Base-by-base conservation (phyloP, 805 yeast genomes). In the Yamadazyma takamatsuzukensis region DNA sequence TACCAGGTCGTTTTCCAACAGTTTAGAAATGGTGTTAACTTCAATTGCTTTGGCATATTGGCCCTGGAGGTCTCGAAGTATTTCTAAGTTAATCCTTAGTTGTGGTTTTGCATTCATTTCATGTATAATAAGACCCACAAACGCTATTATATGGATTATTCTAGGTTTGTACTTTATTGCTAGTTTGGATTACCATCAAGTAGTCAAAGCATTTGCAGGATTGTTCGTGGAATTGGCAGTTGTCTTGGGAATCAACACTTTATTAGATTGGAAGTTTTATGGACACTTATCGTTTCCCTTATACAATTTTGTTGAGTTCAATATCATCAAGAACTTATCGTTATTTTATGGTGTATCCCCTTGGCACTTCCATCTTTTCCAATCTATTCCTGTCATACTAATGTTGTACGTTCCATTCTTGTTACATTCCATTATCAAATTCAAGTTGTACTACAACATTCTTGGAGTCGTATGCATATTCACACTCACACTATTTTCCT, bases 1-100 rank as follows among this genome's bases (percentile, higher is more conserved):
- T 24, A 80, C 95, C 1, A 70, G 99, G 41, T 78, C 96, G 1
- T 93, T 93, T 51, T 77, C 94, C 32, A 93, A 90, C 49, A 76
- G 83, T 13, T 64, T 88, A 31, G 98, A 93, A 54, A 72, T 82
- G 72, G 67, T 73, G 1, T 51, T 88, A 33, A 83, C 93, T 0
- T 65, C 79, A 0, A 57, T 75, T 6, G 88, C 88, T 0, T 60
- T 90, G 29, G 64, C 71, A 11, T 72, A 67, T 50, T 84, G 95
- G 95, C 80, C 87, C 11, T 78, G 83, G 83, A 54, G 63, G 31
- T 19, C 35, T 21, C 38, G 15, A 15, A 21, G 25, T 25, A 24
- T 11, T 15, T 6, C n/a, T 4, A 13, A 25, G 3, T 37, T 52
- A 7, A 63, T 80, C 4, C 9, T 22, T 5, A 37, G 41, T 21